Conservation (phyloP, 148 eudicot genomes). For the Camellia japonica region DNA sequence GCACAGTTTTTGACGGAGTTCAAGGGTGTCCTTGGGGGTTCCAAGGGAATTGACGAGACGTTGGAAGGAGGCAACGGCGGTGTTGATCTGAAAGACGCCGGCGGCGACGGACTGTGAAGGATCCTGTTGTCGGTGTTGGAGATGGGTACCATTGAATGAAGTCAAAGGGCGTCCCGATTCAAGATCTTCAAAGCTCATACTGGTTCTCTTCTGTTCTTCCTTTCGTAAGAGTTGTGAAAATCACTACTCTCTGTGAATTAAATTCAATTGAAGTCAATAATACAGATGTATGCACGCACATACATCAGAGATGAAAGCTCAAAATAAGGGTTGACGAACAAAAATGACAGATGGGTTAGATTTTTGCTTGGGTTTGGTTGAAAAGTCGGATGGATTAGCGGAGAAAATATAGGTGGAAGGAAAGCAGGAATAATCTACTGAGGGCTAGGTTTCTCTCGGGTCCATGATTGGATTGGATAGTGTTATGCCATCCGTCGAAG, state of each 20-base stretch:
- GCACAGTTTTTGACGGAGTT: conserved; percentile 55
- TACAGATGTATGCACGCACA: not conserved
- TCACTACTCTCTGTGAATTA: no score
- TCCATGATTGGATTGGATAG: no score
- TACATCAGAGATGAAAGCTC: not conserved
- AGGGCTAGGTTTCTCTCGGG: no score
- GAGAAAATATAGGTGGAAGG: conserved; percentile 5
- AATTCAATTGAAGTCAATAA: not conserved
- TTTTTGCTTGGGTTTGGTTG: not conserved
- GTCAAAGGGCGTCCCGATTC: conserved; percentile 37
- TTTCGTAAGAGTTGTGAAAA: conserved; percentile 9
- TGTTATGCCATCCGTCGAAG: no score
- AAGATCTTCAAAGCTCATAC: conserved; percentile 54
- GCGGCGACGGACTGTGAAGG: conserved; percentile 47
- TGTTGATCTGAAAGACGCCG: conserved; percentile 56
- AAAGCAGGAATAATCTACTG: no score
- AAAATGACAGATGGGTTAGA: not conserved
- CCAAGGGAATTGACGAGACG: conserved; percentile 59
- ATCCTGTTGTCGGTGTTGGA: conserved; percentile 27
- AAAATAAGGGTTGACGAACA: not conserved
- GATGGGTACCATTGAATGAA: not conserved
- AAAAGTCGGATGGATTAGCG: conserved; percentile 3
- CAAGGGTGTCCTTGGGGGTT: conserved; percentile 60
- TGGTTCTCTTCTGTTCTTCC: not conserved
- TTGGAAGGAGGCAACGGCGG: conserved; percentile 50